These are phyloP conservation scores for Forsythia viridissima DNA, from an alignment of 257 asterid genomes.

Conservation along the genomic window DNA sequence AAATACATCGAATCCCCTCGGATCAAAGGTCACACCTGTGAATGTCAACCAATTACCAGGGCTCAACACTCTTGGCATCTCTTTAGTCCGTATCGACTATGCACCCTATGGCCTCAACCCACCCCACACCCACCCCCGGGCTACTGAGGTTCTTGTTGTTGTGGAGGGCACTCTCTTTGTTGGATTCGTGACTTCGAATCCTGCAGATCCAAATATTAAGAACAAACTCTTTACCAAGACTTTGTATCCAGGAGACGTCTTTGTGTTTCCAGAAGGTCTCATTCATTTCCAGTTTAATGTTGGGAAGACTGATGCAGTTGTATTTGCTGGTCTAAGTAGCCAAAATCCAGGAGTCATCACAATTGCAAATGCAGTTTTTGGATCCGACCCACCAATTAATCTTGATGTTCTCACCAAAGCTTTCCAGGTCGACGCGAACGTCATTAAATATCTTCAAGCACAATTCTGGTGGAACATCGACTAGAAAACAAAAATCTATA, in stretches of 20 bases:
- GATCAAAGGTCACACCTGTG: background rate
- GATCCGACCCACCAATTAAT: background rate
- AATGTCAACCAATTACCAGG: slow-evolving; percentile 1
- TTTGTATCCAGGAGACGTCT: slow-evolving; percentile 12
- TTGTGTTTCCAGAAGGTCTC: slow-evolving; percentile 18
- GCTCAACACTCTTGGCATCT: slow-evolving; percentile 17
- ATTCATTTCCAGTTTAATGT: background rate
- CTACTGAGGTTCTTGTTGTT: background rate
- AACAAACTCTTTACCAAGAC: slow-evolving; percentile 19
- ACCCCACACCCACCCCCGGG: background rate
- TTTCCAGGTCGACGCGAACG: background rate
- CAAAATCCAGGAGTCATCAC: background rate
- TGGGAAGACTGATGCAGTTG: background rate
- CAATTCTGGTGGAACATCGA: background rate
- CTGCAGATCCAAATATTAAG: background rate
- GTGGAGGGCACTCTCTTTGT: slow-evolving; percentile 19
- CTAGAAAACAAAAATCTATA: background rate
- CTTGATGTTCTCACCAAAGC: background rate
- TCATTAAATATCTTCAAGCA: background rate
- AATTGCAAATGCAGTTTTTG: background rate
- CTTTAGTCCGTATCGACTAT: slow-evolving; percentile 8
- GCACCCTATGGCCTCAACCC: background rate
- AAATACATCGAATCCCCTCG: background rate
- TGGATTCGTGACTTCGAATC: background rate
- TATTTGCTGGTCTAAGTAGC: background rate